Percentiles rank a stretch among this genome's conserved stretches.
Evolutionary conservation across 805 yeast genomes (phyloP).

Genomic region (Alloascoidea hylecoeti): DNA sequence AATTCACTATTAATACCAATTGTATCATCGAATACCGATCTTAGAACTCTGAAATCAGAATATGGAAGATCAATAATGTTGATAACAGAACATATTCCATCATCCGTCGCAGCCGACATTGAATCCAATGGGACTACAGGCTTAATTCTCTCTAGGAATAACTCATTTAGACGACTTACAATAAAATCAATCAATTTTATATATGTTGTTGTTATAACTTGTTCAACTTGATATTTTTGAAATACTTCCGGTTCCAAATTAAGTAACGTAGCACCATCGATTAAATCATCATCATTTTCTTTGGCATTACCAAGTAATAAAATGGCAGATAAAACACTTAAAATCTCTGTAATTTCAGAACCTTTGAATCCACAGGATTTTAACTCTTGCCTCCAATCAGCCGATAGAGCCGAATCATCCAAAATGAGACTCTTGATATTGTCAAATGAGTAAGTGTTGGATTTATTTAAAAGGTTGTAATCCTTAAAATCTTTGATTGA

Average conservation of each 20-base stretch:
- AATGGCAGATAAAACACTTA: constrained; percentile 22
- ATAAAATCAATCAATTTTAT: constrained; percentile 17
- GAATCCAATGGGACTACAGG: background rate
- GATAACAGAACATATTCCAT: constrained; percentile 18
- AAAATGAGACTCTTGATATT: background rate
- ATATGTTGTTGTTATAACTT: constrained; percentile 19
- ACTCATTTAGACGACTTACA: constrained; percentile 18
- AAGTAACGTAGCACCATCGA: constrained; percentile 24
- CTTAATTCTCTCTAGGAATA: constrained; percentile 10
- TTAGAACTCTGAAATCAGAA: constrained; percentile 12
- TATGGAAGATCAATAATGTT: constrained; percentile 19
- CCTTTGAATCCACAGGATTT: constrained; percentile 18
- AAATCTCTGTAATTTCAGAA: constrained; percentile 16
- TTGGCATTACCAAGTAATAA: constrained; percentile 19
- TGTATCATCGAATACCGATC: constrained; percentile 19
- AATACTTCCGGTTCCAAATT: constrained; percentile 19
- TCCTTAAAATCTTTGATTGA: background rate
- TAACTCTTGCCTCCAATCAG: constrained; percentile 24
- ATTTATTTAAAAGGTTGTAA: constrained; percentile 15
- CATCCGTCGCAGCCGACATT: constrained; percentile 7
- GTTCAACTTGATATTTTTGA: constrained; percentile 12
- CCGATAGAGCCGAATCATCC: constrained; percentile 22
- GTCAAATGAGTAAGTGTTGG: constrained; percentile 14
- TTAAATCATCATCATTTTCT: constrained; percentile 15
- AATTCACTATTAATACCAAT: constrained; percentile 22